Percentiles rank a stretch among this genome's conserved stretches.
Conservation (phyloP, 176 grass and related monocot species). For the Ananas comosus region DNA sequence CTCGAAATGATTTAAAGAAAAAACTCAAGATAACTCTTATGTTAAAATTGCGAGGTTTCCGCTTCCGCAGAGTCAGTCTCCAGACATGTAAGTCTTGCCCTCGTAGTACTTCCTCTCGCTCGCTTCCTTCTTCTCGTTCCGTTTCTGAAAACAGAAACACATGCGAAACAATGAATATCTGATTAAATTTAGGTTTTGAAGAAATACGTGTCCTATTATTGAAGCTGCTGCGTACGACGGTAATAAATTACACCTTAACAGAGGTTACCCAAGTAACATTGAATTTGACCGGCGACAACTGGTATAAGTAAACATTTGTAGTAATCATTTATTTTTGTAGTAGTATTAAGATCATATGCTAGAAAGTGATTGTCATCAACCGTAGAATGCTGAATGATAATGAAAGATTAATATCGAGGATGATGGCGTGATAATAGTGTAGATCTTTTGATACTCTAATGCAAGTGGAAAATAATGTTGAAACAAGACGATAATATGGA, state of each 20-base stretch:
- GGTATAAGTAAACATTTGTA: neutral
- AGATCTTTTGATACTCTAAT: neutral
- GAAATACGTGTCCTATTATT: neutral
- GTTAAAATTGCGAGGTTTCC: neutral
- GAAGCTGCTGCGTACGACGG: neutral
- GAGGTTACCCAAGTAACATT: too few species aligned
- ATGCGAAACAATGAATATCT: neutral
- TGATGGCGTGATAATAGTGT: too few species aligned
- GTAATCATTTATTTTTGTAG: neutral
- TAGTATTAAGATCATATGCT: neutral
- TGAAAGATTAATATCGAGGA: neutral
- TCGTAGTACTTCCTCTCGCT: conserved; percentile 95
- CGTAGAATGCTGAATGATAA: neutral
- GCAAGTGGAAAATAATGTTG: neutral
- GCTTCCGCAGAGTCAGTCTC: conserved; percentile 30
- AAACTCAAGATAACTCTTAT: neutral
- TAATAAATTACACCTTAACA: neutral
- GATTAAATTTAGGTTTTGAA: neutral
- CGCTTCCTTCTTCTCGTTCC: conserved; percentile 98
- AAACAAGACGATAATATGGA: neutral
- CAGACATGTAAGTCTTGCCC: conserved; percentile 62
- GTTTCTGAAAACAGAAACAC: conserved; percentile 45
- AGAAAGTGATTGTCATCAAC: neutral
- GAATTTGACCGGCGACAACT: too few species aligned
- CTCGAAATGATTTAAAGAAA: neutral